Evolutionary conservation across 2,329 filamentous ascomycete species (phyloP), one percentile per base, ranked within the genome.

Genomic region (Aspergillus brunneoviolaceus): DNA sequence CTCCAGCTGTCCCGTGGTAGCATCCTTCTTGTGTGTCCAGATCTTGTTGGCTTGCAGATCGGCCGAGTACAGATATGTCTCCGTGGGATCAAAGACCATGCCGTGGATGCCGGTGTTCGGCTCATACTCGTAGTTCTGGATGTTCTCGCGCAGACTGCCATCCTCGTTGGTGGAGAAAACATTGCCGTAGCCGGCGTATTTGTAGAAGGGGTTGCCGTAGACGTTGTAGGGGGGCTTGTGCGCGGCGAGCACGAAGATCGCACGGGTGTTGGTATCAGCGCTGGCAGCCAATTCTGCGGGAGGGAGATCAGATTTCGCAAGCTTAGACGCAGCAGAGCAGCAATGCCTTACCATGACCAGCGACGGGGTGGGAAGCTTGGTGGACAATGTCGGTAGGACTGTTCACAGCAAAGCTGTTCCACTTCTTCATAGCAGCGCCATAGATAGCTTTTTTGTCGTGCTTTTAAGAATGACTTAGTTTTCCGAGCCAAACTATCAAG

Each of bases 341-440:
- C 9, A 79, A 19, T 45, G 39, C 6, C 85, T 57, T 82, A 92
- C 89, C 85, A 72, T 96, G 85, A 67, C 90, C 89, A 49, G 85
- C 87, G 75, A 96, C 89, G 2, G 89, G 84, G 75, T 92, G 87
- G 14, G 91, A 91, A 49, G 82, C 82, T 74, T 89, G 84, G 67
- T 95, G 91, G 51, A 86, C 78, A 65, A 96, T 95, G 53, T 91
- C 86, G 2, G 86, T 88, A 2, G 91, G 89, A 67, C 85, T 88
- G 69, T 88, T 85, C 69, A 96, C 89, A 50, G 87, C 81, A 75
- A 91, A 94, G 74, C 89, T 92, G 53, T 89, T 89, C 91, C 91
- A 96, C 75, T 92, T 94, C 82, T 96, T 96, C 91, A 95, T 95
- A 62, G 91, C 90, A 3, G 92, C 88, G 69, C 92, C 92, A 75